These are phyloP conservation scores for Dissophora ornata DNA, from an alignment of 192 early-diverging fungal genomes.

Conservation along the genomic window DNA sequence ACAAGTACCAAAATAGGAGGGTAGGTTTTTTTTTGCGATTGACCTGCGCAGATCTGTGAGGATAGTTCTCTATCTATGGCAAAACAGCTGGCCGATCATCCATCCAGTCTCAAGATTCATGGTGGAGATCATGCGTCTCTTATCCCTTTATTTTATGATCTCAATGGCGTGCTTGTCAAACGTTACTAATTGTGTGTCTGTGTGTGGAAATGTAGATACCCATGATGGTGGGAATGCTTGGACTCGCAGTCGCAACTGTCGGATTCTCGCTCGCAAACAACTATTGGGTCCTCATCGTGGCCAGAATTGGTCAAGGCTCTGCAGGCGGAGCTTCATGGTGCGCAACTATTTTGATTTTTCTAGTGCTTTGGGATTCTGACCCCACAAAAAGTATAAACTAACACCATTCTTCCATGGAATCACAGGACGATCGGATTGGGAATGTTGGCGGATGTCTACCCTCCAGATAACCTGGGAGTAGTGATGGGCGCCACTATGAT, in stretches of 20 bases:
- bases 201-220: slow-evolving; percentile 56
- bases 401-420: slow-evolving; percentile 4
- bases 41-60: too few species aligned
- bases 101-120: too few species aligned
- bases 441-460: slow-evolving; percentile 79
- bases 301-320: slow-evolving; percentile 77
- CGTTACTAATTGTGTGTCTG: too few species aligned
- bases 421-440: slow-evolving; percentile 73
- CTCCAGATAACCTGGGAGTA: slow-evolving; percentile 67
- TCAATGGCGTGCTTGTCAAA: too few species aligned
- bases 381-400: too few species aligned
- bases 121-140: neutral
- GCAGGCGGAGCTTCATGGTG: slow-evolving; percentile 80
- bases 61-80: too few species aligned
- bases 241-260: slow-evolving; percentile 70
- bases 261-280: slow-evolving; percentile 72
- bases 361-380: neutral
- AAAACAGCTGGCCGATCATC: too few species aligned
- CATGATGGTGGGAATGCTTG: slow-evolving; percentile 78
- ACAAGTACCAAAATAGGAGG: slow-evolving; percentile 76
- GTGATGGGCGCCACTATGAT: slow-evolving; percentile 79
- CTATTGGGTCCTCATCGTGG: slow-evolving; percentile 74
- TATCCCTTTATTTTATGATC: too few species aligned
- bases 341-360: neutral
- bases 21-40: too few species aligned